A percentile compares a stretch with the other conserved stretches of the same genome.
Evolutionary conservation across 2,329 filamentous ascomycete species (phyloP).

Genomic region (Talaromyces rugulosus): DNA sequence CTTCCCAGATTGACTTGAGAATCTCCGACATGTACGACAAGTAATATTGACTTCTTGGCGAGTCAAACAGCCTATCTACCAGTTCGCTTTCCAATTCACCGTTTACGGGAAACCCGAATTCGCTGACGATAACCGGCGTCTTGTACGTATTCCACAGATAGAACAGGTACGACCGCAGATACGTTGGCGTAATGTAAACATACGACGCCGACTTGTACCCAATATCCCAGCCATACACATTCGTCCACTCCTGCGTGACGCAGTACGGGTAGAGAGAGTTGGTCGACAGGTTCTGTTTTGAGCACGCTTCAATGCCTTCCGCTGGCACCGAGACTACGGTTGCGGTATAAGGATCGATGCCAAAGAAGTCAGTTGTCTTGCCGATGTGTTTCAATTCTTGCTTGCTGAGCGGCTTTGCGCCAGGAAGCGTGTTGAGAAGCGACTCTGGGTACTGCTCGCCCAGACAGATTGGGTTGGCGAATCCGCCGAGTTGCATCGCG

Average conservation of each 20-base stretch:
- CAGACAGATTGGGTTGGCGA: slow-evolving; percentile 42
- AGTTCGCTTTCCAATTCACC: slow-evolving; percentile 43
- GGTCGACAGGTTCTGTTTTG: slow-evolving; percentile 36
- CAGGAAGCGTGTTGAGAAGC: slow-evolving; percentile 42
- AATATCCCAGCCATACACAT: slow-evolving; percentile 54
- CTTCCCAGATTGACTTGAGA: slow-evolving; percentile 53
- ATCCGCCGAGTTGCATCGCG: slow-evolving; percentile 36
- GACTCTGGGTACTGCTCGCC: slow-evolving; percentile 42
- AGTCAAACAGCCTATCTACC: slow-evolving; percentile 52
- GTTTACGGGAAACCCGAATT: slow-evolving; percentile 57
- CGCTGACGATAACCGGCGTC: slow-evolving; percentile 44
- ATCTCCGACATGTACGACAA: slow-evolving; percentile 52
- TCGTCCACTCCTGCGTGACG: slow-evolving; percentile 45
- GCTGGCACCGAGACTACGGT: slow-evolving; percentile 49
- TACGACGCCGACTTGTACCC: slow-evolving; percentile 55
- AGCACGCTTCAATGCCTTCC: slow-evolving; percentile 47
- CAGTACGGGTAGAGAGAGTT: slow-evolving; percentile 51
- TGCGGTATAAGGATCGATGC: slow-evolving; percentile 56
- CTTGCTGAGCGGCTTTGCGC: slow-evolving; percentile 43
- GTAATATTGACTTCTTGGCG: slow-evolving; percentile 53
- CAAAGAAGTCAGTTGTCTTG: slow-evolving; percentile 53
- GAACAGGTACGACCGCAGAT: slow-evolving; percentile 47
- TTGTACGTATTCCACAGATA: slow-evolving; percentile 60
- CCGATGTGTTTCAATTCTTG: slow-evolving; percentile 48
- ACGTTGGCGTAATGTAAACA: slow-evolving; percentile 53